Base-by-base conservation (phyloP, 805 yeast species). In the Candida alai region DNA sequence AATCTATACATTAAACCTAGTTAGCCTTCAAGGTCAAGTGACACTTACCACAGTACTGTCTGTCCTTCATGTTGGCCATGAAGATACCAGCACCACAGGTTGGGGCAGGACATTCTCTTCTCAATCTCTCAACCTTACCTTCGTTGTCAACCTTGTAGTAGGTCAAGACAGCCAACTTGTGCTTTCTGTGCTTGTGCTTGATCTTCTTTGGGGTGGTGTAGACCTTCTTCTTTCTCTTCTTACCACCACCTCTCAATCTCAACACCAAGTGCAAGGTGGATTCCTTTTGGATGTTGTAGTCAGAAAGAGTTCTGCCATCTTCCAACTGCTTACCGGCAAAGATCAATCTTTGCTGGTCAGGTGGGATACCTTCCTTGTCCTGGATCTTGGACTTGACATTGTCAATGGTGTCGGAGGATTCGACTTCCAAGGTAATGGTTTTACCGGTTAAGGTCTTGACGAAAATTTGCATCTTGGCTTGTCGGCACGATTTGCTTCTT, bases 191-290 rank as follows among this genome's bases (percentile, higher is more conserved):
- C 84, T 88, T 89, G 94, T 93, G 97, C 78, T 76, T 86, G 78
- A 93, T 86, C 84, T 89, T 94, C 89, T 93, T 93, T 80, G 98
- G 98, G 68, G 97, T 90, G 77, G 97, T 90, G 90, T 90, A 93
- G 69, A 88, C 97, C 95, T 90, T 90, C 96, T 93, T 93, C 93
- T 93, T 93, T 83, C 96, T 90, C 93, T 93, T 93, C 86, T 89
- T 93, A 79, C 96, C 96, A 69, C 72, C 73, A 79, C 94, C 96
- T 80, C 96, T 86, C 73, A 88, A 82, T 82, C 96, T 89, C 49
- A 89, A 77, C 56, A 89, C 96, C 71, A 89, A 79, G 70, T 89
- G 97, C 41, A 90, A 73, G 51, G 98, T 90, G 47, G 98, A 90
- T 79, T 90, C 98, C 84, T 90, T 90, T 77, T 90, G 97, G 76